Base-by-base conservation (phyloP, 257 asterid species). In the Thymus quinquecostatus region DNA sequence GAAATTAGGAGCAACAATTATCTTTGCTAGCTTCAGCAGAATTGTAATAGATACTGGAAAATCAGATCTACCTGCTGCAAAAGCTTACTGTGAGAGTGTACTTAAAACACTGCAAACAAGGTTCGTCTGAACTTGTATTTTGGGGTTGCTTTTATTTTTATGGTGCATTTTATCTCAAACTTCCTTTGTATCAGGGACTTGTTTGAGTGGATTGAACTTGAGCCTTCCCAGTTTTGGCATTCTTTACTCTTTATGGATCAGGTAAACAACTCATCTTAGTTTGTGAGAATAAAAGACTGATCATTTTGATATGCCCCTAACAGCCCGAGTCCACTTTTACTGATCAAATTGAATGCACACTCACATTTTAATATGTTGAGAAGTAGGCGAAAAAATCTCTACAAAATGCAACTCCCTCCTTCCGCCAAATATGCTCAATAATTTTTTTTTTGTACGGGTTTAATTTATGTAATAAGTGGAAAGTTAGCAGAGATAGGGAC, bases 211-310 rank as follows among this genome's bases (percentile, higher is more conserved):
- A 79, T 94, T 68, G 99, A 89, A 83, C 88, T 94, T 58, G 99
- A 94, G 84, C 98, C 97, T 38, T 66, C 75, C 78, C 96, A 91
- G 87, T 94, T 84, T 73, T 94, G 97, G 97, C 95, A 94, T 81
- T 91, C 97, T 75, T 78, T 91, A 64, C 93, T 94, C 76, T 91
- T 94, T 77, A 94, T 94, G 99, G 99, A 94, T 78, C 98, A 91
- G 98, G 99, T 94, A 72, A 70, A 88, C 81, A 60, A 12, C 43
- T 29, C 69, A 28, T 72, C 61, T 60, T 71, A 55, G 53, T 21
- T 61, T 38, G 41, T 38, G 41, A 38, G 41, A 38, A 7, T 1
- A 36, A 36, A 36, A 36, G 5, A 1, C 5, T 36, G 40, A 38
- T 4, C 8, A 38, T 38, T 38, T 38, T 7, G 6, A 38, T 59